Evolutionary conservation across 2,329 filamentous ascomycete species (phyloP), one percentile per base, ranked within the genome.

Genomic region (Lithohypha guttulata): DNA sequence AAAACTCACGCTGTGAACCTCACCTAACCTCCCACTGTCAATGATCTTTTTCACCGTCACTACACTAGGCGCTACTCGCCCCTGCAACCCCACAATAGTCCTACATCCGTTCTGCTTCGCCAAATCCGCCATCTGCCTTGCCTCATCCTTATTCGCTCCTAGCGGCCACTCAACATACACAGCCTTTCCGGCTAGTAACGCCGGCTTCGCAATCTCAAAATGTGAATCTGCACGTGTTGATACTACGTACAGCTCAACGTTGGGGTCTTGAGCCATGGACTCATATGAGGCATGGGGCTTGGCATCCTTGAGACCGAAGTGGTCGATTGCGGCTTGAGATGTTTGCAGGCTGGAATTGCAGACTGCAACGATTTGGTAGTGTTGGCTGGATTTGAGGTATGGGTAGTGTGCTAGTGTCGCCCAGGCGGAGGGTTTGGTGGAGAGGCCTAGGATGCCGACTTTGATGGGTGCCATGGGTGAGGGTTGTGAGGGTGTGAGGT

Each of bases 151-250:
- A 38, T 68, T 63, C 10, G 66, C 55, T 0, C 68, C 70, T 0
- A 78, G 57, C 4, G 72, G 75, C 70, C 74, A 79, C 55, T 79
- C 74, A 0, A 74, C 62, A 41, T 60, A 79, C 0, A 71, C 61
- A 0, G 57, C 50, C 51, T 77, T 76, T 0, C 72, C 73, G 0
- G 69, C 67, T 10, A 58, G 56, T 1, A 76, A 45, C 11, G 65
- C 68, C 0, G 73, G 68, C 8, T 61, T 55, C 0, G 64, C 57
- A 2, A 63, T 65, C 2, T 55, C 41, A 30, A 64, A 59, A 44
- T 79, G 74, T 1, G 62, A 61, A 42, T 76, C 71, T 1, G 74
- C 72, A 3, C 71, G 62, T 0, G 71, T 75, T 28, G 55, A 61
- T 44, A 68, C 68, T 3, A 77, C 67, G 1, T 79, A 69, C 0